These are phyloP conservation scores for Pestalotiopsis sp. DNA, from an alignment of 2,329 filamentous ascomycete species.

Conservation along the genomic window DNA sequence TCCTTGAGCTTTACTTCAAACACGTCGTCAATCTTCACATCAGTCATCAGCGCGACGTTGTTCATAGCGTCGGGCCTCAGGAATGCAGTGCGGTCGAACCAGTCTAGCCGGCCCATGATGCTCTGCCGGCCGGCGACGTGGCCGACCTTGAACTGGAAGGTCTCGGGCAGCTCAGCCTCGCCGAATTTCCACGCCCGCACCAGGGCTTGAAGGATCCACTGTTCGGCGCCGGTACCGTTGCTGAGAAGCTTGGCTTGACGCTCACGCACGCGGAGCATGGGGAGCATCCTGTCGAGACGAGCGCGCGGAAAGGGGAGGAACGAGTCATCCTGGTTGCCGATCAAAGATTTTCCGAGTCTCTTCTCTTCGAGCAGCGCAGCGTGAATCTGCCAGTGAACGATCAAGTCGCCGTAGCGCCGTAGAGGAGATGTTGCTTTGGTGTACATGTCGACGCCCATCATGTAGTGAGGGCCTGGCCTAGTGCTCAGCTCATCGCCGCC, in stretches of 20 bases:
- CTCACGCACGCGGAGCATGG: constrained; percentile 55
- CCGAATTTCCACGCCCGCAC: constrained; percentile 61
- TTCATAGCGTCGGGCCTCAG: constrained; percentile 43
- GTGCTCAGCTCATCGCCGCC: constrained; percentile 57
- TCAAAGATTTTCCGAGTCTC: constrained; percentile 35
- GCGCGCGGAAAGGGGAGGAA: constrained; percentile 50
- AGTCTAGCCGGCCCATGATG: constrained; percentile 48
- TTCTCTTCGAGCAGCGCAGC: constrained; percentile 53
- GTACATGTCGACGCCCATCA: constrained; percentile 63
- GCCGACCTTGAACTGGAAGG: constrained; percentile 51
- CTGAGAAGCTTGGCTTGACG: constrained; percentile 48
- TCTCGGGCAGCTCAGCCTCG: constrained; percentile 48
- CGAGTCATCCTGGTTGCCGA: constrained; percentile 29
- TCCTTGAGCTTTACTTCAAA: constrained; percentile 58
- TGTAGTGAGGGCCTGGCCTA: constrained; percentile 56
- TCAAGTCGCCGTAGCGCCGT: constrained; percentile 64
- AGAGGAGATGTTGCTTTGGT: constrained; percentile 67
- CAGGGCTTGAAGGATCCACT: constrained; percentile 63
- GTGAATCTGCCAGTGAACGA: constrained; percentile 70
- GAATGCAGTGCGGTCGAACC: constrained; percentile 49
- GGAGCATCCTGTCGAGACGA: constrained; percentile 47
- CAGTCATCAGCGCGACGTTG: constrained; percentile 38
- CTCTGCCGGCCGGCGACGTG: constrained; percentile 34
- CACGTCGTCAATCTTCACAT: constrained; percentile 52
- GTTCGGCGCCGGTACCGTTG: constrained; percentile 43